Evolutionary conservation across 371 early-diverging fungal species (phyloP), one percentile per base, ranked within the genome.

Genomic region (Circinella minor): DNA sequence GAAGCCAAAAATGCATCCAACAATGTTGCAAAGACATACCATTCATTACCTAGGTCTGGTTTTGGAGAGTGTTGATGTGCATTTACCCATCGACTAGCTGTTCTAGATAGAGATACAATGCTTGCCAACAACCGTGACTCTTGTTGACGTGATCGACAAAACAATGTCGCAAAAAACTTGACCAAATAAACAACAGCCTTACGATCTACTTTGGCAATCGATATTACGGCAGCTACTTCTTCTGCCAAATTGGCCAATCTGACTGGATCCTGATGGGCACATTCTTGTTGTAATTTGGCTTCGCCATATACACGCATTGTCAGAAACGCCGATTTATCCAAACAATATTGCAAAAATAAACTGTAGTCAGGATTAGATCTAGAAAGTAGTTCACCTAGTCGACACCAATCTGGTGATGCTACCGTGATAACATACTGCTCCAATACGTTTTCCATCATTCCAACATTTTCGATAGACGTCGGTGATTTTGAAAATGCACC

Each of bases 201-300:
- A 4, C 63, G 69, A 11, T 49, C 20, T 13, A 46, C 36, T 39
- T 59, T 66, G 9, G 67, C 60, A 48, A 74, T 70, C 10, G 74
- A 74, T 20, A 74, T 55, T 20, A 74, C 61, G 14, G 74, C 74
- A 7, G 70, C 74, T 20, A 67, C 60, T 38, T 74, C 74, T 61
- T 74, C 74, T 4, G 69, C 70, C 15, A 67, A 20, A 36, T 66
- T 60, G 6, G 65, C 72, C n/a, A 55, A 54, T n/a, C n/a, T 4
- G 38, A 27, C 36, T 62, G 47, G n/a, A 10, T 57, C 15, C 55
- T 57, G 18, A 15, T 48, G 27, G 0, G 57, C 57, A 57, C 57
- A 57, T 34, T 57, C 57, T 57, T 57, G 57, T n/a, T 57, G 57
- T 34, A 57, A n/a, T 18, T 48, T 57, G 9, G 59, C 46, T 61